A percentile compares a stretch with the other conserved stretches of the same genome.
phyloP scores from a whole-genome alignment of 2,329 filamentous ascomycete genomes.

The Claviceps sorghi region DNA sequence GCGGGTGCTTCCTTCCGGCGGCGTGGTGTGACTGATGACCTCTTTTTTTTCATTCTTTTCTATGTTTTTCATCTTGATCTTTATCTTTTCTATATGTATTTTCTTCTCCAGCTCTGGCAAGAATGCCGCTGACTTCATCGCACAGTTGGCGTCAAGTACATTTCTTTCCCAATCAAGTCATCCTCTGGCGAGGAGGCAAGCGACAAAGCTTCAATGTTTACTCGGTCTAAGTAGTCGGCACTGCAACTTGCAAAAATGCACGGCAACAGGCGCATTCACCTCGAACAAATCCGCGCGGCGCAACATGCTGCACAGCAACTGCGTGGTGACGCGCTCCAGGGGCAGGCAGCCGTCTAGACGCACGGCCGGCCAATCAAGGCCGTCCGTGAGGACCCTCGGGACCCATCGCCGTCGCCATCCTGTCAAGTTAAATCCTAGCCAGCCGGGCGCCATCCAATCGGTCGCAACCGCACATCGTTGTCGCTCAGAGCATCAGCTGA shows the following conservation, averaged over 20 bases:
- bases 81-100: too few species aligned
- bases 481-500: neutral
- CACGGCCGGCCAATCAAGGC: conserved; percentile 3
- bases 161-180: neutral
- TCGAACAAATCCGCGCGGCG: neutral
- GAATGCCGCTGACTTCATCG: too few species aligned
- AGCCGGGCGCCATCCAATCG: conserved; percentile 2
- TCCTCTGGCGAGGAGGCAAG: neutral
- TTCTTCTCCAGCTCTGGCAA: too few species aligned
- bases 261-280: too few species aligned
- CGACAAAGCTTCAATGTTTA: too few species aligned
- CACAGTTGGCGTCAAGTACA: neutral
- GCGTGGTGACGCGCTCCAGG: neutral
- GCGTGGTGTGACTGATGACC: neutral
- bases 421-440: neutral
- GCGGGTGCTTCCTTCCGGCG: neutral
- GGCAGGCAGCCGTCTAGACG: neutral
- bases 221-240: too few species aligned
- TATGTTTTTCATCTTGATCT: neutral
- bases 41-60: neutral
- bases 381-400: neutral
- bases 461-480: neutral
- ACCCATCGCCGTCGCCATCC: neutral
- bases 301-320: neutral
- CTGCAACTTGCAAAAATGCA: too few species aligned